A percentile compares a stretch with the other conserved stretches of the same genome.
phyloP scores from a whole-genome alignment of 257 asterid genomes.

The Echites panduratus region DNA sequence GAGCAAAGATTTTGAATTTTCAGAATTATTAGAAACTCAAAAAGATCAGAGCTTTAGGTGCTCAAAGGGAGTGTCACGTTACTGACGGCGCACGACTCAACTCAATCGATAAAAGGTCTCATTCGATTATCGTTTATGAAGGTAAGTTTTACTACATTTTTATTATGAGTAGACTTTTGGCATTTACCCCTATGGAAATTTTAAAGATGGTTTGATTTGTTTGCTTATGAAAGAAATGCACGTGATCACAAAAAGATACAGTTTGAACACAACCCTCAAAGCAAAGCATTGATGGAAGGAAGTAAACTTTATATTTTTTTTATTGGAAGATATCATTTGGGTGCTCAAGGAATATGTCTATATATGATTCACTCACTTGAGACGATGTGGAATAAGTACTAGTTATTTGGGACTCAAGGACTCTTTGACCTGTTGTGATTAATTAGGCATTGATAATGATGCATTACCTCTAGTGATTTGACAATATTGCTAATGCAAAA shows the following conservation, averaged over 20 bases:
- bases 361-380: conserved; percentile 2
- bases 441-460: conserved; percentile 35
- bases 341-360: conserved; percentile 17
- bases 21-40: not conserved
- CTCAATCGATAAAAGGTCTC: too few species aligned
- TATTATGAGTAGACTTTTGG: not conserved
- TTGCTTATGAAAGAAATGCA: not conserved
- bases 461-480: conserved; percentile 32
- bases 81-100: too few species aligned
- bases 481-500: too few species aligned
- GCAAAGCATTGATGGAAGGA: not conserved
- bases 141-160: too few species aligned
- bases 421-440: conserved; percentile 28
- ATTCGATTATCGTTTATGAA: too few species aligned
- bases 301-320: not conserved
- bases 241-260: not conserved
- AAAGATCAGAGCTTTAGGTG: not conserved
- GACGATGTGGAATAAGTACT: conserved; percentile 18
- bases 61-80: too few species aligned
- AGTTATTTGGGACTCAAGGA: conserved; percentile 40
- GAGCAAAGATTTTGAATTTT: not conserved
- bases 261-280: conserved; percentile 3
- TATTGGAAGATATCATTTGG: not conserved
- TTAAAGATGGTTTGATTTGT: too few species aligned
- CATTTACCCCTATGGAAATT: not conserved